Evolutionary conservation across 345 rosid genomes (phyloP).

Genomic region (Corymbia maculata): DNA sequence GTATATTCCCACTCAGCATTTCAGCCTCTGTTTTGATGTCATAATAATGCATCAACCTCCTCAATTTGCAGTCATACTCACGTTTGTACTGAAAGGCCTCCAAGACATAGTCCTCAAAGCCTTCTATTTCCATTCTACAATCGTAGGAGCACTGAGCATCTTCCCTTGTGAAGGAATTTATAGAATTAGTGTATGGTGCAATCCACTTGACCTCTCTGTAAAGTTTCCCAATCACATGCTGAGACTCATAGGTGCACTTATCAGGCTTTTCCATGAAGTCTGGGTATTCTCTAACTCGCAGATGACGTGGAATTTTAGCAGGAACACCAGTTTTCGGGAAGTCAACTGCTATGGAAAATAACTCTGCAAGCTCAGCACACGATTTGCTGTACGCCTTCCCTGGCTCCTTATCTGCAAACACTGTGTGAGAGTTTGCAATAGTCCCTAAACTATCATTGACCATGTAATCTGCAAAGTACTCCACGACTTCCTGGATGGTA

Average conservation of each 20-base stretch:
- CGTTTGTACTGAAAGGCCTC: slow-evolving; percentile 35
- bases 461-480: slow-evolving; percentile 40
- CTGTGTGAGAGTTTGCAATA: slow-evolving; percentile 50
- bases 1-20: slow-evolving; percentile 38
- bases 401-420: slow-evolving; percentile 31
- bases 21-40: slow-evolving; percentile 49
- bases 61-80: slow-evolving; percentile 38
- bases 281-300: slow-evolving; percentile 32
- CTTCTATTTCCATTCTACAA: slow-evolving; percentile 37
- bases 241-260: slow-evolving; percentile 30
- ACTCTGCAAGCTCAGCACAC: slow-evolving; percentile 32
- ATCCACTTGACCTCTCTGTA: slow-evolving; percentile 35
- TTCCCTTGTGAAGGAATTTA: slow-evolving; percentile 20
- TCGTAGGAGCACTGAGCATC: slow-evolving; percentile 30
- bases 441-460: slow-evolving; percentile 45
- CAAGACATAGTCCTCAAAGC: slow-evolving; percentile 27
- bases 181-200: slow-evolving; percentile 3
- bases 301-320: slow-evolving; percentile 26
- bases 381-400: slow-evolving; percentile 20
- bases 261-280: slow-evolving; percentile 57
- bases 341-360: slow-evolving; percentile 42
- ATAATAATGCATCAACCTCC: slow-evolving; percentile 43
- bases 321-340: slow-evolving; percentile 57
- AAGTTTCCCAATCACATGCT: slow-evolving; percentile 35
- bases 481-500: slow-evolving; percentile 31